Evolutionary conservation across 2,329 filamentous ascomycete genomes (phyloP).

Genomic region (Emericellopsis cladophorae): DNA sequence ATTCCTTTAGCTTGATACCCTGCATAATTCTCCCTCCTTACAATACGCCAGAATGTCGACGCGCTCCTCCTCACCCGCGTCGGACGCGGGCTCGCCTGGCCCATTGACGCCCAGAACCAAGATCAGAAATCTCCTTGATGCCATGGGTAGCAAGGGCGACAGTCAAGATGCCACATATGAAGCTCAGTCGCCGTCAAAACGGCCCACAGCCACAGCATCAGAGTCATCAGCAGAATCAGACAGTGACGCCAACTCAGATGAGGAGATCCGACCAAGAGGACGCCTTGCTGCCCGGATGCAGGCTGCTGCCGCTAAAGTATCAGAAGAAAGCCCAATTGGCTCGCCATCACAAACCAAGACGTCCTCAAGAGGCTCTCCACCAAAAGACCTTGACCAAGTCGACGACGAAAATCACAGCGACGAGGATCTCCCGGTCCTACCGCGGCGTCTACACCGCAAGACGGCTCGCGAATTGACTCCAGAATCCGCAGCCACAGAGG

Average conservation of each 20-base stretch:
- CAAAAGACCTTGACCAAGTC: too few species aligned
- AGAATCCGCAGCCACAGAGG: constrained; percentile 11
- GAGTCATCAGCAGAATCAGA: constrained; percentile 14
- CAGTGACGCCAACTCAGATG: constrained; percentile 29
- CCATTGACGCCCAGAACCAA: constrained; percentile 41
- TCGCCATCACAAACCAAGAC: constrained; percentile 16
- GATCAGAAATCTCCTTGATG: constrained; percentile 38
- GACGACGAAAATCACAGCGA: constrained; percentile 9
- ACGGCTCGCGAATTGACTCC: constrained; percentile 19
- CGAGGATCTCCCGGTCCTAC: constrained; percentile 24
- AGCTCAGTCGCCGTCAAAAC: not conserved
- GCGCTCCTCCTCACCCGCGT: constrained; percentile 30
- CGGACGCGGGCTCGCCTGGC: constrained; percentile 26
- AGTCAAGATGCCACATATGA: constrained; percentile 12
- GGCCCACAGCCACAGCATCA: constrained; percentile 4
- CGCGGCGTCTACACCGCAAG: constrained; percentile 25
- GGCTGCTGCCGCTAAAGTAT: constrained; percentile 13
- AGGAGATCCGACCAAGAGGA: constrained; percentile 40
- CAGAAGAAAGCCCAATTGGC: not conserved
- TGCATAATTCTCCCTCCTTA: not conserved
- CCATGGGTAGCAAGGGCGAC: constrained; percentile 36
- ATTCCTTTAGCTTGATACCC: not conserved
- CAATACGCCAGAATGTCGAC: constrained; percentile 30
- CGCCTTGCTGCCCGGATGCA: constrained; percentile 54
- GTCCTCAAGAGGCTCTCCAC: constrained; percentile 2